These are phyloP conservation scores for Tulasnella sp. DNA, from an alignment of 768 basidiomycete genomes.

Conservation along the genomic window DNA sequence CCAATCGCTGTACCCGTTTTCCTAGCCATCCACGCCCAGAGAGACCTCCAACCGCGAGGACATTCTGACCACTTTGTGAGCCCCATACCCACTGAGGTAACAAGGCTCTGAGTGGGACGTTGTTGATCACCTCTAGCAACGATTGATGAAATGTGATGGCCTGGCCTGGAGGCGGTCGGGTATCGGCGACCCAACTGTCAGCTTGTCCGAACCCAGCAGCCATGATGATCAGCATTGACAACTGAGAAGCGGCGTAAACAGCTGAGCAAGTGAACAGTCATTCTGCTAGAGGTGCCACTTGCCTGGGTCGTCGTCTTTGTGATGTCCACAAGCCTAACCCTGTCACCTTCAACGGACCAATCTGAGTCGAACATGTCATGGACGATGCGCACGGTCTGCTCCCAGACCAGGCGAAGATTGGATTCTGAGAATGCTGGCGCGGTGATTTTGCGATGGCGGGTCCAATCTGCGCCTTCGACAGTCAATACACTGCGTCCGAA, in stretches of 20 bases:
- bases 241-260: background rate
- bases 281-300: background rate
- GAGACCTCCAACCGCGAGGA: background rate
- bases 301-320: background rate
- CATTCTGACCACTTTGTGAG: background rate
- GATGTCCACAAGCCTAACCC: background rate
- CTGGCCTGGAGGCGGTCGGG: background rate
- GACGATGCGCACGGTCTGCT: background rate
- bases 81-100: conserved; percentile 7
- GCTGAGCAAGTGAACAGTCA: background rate
- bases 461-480: conserved; percentile 8
- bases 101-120: background rate
- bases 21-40: conserved; percentile 7
- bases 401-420: background rate
- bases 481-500: conserved; percentile 9
- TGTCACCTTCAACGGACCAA: background rate
- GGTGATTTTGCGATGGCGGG: background rate
- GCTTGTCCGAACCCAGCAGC: conserved; percentile 2
- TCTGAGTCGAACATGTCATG: conserved; percentile 7
- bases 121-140: background rate
- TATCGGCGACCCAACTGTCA: background rate
- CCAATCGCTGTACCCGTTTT: background rate
- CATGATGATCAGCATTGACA: background rate
- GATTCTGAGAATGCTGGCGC: background rate
- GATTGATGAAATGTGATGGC: conserved; percentile 3